Conservation (phyloP, 1,284 basidiomycete species). For the Cronartium ribicola region DNA sequence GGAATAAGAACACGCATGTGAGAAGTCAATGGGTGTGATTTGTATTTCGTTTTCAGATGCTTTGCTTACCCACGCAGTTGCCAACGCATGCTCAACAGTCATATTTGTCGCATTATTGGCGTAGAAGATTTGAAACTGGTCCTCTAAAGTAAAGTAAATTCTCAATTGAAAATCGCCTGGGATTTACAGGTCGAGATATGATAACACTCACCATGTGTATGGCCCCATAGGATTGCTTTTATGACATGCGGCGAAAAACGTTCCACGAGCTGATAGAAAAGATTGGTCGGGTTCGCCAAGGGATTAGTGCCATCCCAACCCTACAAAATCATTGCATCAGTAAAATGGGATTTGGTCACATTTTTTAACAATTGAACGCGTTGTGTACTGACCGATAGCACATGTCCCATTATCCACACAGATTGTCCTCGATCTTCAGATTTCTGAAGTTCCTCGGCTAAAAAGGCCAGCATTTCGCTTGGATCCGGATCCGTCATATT, state of each 20-base stretch:
- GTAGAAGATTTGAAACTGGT: constrained; percentile 62
- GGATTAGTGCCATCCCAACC: constrained; percentile 63
- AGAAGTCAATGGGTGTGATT: too few relatives aligned
- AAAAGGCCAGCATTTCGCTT: constrained; percentile 54
- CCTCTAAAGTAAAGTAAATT: constrained; percentile 48
- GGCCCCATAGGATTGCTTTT: constrained; percentile 50
- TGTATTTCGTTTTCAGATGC: too few relatives aligned
- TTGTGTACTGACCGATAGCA: constrained; percentile 50
- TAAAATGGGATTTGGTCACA: not conserved
- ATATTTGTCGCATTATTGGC: constrained; percentile 56
- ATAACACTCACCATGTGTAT: constrained; percentile 41
- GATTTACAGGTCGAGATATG: not conserved
- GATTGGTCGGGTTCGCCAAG: not conserved
- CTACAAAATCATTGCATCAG: not conserved
- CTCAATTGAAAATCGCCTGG: not conserved
- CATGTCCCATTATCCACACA: constrained; percentile 59
- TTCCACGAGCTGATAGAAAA: constrained; percentile 61
- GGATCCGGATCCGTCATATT: constrained; percentile 58
- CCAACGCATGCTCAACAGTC: constrained; percentile 57
- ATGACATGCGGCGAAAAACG: constrained; percentile 72
- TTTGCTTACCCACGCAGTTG: constrained; percentile 48
- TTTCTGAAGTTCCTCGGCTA: constrained; percentile 57
- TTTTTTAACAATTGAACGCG: not conserved
- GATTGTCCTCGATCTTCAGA: constrained; percentile 59
- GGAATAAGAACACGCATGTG: too few relatives aligned